phyloP scores from a whole-genome alignment of 2,329 filamentous ascomycete species.

The Penicillium sp. region DNA sequence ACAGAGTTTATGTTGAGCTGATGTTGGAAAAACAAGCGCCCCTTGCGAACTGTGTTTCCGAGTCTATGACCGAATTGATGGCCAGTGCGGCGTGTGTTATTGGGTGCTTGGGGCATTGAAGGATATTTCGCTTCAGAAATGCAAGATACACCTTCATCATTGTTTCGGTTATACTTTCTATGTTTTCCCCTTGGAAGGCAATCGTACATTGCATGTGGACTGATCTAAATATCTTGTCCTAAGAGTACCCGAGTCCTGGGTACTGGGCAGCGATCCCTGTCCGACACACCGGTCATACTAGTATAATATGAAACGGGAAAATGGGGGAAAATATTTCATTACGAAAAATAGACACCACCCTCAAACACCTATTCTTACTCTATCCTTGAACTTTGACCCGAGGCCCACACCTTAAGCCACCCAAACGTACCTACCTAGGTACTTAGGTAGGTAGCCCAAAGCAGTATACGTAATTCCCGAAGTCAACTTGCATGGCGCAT shows the following conservation, averaged over 20 bases:
- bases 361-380: neutral
- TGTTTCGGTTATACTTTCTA: neutral
- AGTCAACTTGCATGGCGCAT: constrained; percentile 4
- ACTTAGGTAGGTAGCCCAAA: neutral
- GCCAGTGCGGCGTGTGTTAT: constrained; percentile 1
- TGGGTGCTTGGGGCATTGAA: constrained; percentile 3
- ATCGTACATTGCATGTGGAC: neutral
- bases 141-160: neutral
- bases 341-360: neutral
- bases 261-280: neutral
- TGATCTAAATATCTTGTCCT: neutral
- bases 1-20: constrained; percentile 3
- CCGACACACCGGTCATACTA: neutral
- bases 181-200: neutral
- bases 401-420: neutral
- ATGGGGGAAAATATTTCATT: too few relatives aligned
- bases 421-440: too few relatives aligned
- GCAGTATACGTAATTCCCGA: neutral
- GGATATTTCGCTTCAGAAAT: neutral
- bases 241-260: neutral
- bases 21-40: constrained; percentile 1
- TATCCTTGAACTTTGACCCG: neutral
- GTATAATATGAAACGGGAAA: neutral
- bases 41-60: constrained; percentile 11
- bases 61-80: neutral